Percentiles rank a stretch among this genome's conserved stretches.
Evolutionary conservation across 257 asterid species (phyloP).

Genomic region (Lithospermum erythrorhizon): DNA sequence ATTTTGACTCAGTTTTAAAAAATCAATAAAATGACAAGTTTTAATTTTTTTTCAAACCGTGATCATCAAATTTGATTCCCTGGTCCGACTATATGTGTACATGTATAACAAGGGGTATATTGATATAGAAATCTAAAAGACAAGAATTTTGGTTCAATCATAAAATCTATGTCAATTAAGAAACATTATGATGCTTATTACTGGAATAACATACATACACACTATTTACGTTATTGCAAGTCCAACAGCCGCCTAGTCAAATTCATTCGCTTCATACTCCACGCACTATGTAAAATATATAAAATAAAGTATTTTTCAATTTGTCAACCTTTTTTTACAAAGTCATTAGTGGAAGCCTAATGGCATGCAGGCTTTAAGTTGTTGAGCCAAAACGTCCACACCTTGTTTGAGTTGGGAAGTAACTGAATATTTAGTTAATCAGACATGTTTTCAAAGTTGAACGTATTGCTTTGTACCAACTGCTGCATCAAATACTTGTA

Average conservation of each 20-base stretch:
- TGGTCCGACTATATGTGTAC: too few relatives aligned
- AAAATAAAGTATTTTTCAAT: neutral
- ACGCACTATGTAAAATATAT: neutral
- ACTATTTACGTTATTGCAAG: neutral
- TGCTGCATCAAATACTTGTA: neutral
- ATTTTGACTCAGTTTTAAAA: too few relatives aligned
- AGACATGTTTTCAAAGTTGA: neutral
- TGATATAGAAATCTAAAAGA: too few relatives aligned
- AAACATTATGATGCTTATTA: too few relatives aligned
- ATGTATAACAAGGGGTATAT: too few relatives aligned
- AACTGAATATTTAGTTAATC: neutral
- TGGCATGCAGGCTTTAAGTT: neutral
- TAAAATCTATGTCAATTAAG: too few relatives aligned
- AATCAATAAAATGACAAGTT: too few relatives aligned
- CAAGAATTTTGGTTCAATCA: too few relatives aligned
- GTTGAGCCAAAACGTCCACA: neutral
- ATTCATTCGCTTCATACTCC: neutral
- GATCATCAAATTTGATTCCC: too few relatives aligned
- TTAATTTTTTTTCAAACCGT: too few relatives aligned
- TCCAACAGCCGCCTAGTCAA: neutral
- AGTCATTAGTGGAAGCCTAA: neutral
- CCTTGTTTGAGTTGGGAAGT: neutral
- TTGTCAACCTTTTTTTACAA: neutral
- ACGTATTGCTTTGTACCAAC: too few relatives aligned
- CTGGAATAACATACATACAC: too few relatives aligned